Base-by-base conservation (phyloP, 2,329 filamentous ascomycete genomes). In the Microsporum audouinii region DNA sequence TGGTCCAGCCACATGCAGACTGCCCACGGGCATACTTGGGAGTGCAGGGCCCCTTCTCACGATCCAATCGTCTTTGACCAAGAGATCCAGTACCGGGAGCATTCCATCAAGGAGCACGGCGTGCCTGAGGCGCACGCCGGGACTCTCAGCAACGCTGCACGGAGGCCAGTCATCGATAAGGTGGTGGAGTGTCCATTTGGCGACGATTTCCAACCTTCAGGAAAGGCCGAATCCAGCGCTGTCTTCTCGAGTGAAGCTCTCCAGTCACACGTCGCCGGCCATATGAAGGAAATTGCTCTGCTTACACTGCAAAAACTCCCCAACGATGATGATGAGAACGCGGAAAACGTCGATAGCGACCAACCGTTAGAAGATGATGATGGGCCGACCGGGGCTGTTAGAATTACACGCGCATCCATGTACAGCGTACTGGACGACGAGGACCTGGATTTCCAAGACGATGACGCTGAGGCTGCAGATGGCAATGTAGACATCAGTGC, bases 221-320 rank as follows among this genome's bases (percentile, higher is more conserved):
- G 60, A 62, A 67, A 65, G 41, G 59, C 60, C 60, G 64, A 68
- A 59, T 59, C 66, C 3, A 68, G 59, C 57, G 33, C 57, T 29
- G 59, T 58, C 7, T 58, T 66, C 57, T 64, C 60, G 57, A 69
- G 63, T 59, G 66, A 70, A 62, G 68, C 66, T 65, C 67, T 70
- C n/a, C 66, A 70, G 59, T 65, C 57, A 65, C 69, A 71, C 57
- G 61, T 71, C 51, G 68, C 68, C 60, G 63, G 31, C 58, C 68
- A 71, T 66, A 65, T 71, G 39, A 71, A 71, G 47, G 68, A 71
- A 65, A 70, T 71, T 63, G 67, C 69, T 62, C 58, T 71, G 62
- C 65, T 71, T 65, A 64, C 68, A 64, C 57, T 71, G 62, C 69
- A 70, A 65, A 71, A 71, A 59, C 62, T 71, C n/a, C 68, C 68